phyloP scores from a whole-genome alignment of 2,329 filamentous ascomycete species.

The Cryphonectria radicalis region DNA sequence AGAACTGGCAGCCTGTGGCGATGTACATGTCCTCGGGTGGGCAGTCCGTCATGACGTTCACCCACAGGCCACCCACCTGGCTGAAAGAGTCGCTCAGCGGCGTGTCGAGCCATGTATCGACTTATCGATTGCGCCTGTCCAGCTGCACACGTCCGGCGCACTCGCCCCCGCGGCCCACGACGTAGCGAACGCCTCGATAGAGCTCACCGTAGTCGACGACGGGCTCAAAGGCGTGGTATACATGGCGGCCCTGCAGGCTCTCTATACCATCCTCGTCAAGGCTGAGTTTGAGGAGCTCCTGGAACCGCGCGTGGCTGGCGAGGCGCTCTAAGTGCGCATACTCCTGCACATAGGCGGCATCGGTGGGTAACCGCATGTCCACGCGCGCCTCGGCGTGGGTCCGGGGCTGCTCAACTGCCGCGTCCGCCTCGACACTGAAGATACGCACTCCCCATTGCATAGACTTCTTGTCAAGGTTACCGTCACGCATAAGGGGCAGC shows the following conservation, averaged over 20 bases:
- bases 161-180: constrained; percentile 37
- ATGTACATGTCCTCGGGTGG: constrained; percentile 39
- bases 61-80: constrained; percentile 43
- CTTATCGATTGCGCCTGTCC: not conserved
- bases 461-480: no score
- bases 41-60: constrained; percentile 42
- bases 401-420: not conserved
- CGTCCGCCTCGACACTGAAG: no score
- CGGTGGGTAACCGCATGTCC: not conserved
- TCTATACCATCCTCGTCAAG: constrained; percentile 37
- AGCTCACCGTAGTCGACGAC: constrained; percentile 41
- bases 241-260: constrained; percentile 39
- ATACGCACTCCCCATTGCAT: no score
- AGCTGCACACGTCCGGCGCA: constrained; percentile 38
- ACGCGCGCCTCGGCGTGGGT: constrained; percentile 2
- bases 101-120: constrained; percentile 34
- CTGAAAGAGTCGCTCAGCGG: constrained; percentile 39
- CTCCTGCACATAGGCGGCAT: not conserved
- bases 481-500: no score
- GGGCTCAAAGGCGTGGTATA: constrained; percentile 43
- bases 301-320: constrained; percentile 37
- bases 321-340: constrained; percentile 41
- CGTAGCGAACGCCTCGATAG: constrained; percentile 39
- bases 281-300: constrained; percentile 34
- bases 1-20: constrained; percentile 37